These are phyloP conservation scores for Rhizopus microsporus DNA, from an alignment of 371 early-diverging fungal species.

Conservation along the genomic window DNA sequence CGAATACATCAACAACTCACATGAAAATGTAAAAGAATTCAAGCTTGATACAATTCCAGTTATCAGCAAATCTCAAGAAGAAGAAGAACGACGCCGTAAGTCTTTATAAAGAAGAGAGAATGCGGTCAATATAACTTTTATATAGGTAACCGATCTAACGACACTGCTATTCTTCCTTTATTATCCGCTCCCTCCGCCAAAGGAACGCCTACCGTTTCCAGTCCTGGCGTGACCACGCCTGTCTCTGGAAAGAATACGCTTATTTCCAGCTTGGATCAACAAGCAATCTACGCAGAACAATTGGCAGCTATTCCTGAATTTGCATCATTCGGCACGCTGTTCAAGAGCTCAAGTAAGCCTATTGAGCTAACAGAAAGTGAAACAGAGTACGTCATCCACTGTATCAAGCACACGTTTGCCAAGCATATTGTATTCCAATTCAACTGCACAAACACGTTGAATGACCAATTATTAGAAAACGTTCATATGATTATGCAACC, in stretches of 20 bases:
- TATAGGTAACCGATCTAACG: constrained; percentile 28
- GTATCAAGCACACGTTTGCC: constrained; percentile 90
- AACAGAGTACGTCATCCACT: constrained; percentile 92
- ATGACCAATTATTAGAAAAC: constrained; percentile 90
- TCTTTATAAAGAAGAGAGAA: not conserved
- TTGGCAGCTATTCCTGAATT: constrained; percentile 84
- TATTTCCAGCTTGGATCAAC: constrained; percentile 50
- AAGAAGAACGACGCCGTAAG: constrained; percentile 58
- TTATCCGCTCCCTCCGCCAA: constrained; percentile 32
- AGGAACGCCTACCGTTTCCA: constrained; percentile 13
- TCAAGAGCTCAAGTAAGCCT: constrained; percentile 80
- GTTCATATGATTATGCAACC: constrained; percentile 83
- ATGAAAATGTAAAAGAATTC: constrained; percentile 67
- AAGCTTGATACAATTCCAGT: constrained; percentile 81
- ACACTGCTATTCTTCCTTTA: constrained; percentile 23
- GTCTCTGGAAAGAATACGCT: not conserved
- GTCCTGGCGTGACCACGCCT: not conserved
- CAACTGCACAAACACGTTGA: constrained; percentile 90
- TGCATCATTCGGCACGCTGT: constrained; percentile 78
- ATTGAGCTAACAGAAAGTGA: constrained; percentile 91
- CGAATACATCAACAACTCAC: constrained; percentile 74
- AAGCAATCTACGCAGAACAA: constrained; percentile 72
- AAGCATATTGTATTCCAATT: constrained; percentile 96
- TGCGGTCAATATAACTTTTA: constrained; percentile 16
- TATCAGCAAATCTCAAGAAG: constrained; percentile 81